Base-by-base conservation (phyloP, 1,139 yeast genomes). In the Suhomyces bokatorum region DNA sequence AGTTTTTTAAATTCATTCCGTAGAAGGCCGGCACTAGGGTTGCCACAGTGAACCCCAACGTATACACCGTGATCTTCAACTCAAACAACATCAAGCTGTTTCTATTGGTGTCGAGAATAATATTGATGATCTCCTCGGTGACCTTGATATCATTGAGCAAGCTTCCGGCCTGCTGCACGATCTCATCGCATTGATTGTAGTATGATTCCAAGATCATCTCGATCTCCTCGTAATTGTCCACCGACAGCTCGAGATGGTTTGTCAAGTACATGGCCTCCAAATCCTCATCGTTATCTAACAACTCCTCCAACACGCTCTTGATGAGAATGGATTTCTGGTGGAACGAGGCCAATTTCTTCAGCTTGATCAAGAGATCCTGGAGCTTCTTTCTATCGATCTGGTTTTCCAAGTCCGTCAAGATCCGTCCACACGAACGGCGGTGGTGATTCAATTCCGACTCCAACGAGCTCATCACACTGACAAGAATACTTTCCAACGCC, bases 101-200 rank as follows among this genome's bases (percentile, higher is more conserved):
- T 66, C 99, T 82, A 61, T 91, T 93, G 1, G 99, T 90, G 64
- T 95, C 99, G 44, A 95, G 69, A 46, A 95, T 89, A 56, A 95
- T 93, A 62, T 95, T 95, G 48, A 90, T 95, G 57, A 95, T 90
- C 61, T 95, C 99, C 60, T 95, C 99, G 0, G 99, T 93, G 13
- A 95, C 89, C 51, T 85, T 81, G 55, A 95, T 93, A 64, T 93
- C 96, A 52, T 83, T 80, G 30, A 88, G 81, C 45, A 90, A 70
- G 29, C 91, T 85, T 39, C 89, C 96, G 0, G 96, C 86, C 46
- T 89, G 90, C 62, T 93, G 99, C 3, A 93, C 99, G 58, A 89
- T 87, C 65, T 95, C 99, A 59, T 95, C 99, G 63, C 96, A 87
- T 57, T 93, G 98, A 49, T 89, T 87, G 66, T 89, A 90, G 67